phyloP scores from a whole-genome alignment of 805 yeast species.

The Debaryomyces prosopidis region DNA sequence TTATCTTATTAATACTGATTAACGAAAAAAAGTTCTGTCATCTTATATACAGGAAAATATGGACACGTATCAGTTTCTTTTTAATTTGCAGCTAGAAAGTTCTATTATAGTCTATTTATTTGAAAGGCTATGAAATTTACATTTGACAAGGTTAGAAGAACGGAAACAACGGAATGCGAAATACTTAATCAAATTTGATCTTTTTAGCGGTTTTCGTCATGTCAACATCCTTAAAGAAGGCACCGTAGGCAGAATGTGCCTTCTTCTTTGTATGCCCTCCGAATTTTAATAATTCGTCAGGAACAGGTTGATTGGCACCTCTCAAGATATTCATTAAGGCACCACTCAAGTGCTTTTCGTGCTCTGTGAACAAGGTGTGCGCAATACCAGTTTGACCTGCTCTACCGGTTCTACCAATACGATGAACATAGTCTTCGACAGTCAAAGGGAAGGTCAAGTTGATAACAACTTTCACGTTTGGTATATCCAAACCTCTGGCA shows the following conservation, averaged over 20 bases:
- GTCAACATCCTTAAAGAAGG: constrained; percentile 92
- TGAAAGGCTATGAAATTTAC: background rate
- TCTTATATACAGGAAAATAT: constrained; percentile 3
- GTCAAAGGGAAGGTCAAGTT: constrained; percentile 95
- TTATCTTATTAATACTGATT: no score
- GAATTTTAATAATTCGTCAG: constrained; percentile 89
- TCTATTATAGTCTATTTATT: constrained; percentile 6
- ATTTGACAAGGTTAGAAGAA: background rate
- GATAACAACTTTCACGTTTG: constrained; percentile 93
- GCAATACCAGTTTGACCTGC: constrained; percentile 96
- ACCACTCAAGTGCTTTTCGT: constrained; percentile 94
- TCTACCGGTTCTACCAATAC: constrained; percentile 98
- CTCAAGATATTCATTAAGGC: constrained; percentile 88
- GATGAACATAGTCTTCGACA: constrained; percentile 94
- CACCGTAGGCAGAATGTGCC: constrained; percentile 97
- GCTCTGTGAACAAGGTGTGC: constrained; percentile 93
- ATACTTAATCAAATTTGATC: constrained; percentile 67
- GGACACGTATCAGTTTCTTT: constrained; percentile 3
- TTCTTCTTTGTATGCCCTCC: constrained; percentile 99
- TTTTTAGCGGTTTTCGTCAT: constrained; percentile 82
- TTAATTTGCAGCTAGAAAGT: constrained; percentile 4
- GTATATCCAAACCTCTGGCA: constrained; percentile 96
- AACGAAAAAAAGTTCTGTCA: no score
- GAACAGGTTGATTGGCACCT: constrained; percentile 94
- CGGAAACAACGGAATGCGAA: background rate